phyloP scores from a whole-genome alignment of 1,139 yeast species.

The Blastobotrys persicus region DNA sequence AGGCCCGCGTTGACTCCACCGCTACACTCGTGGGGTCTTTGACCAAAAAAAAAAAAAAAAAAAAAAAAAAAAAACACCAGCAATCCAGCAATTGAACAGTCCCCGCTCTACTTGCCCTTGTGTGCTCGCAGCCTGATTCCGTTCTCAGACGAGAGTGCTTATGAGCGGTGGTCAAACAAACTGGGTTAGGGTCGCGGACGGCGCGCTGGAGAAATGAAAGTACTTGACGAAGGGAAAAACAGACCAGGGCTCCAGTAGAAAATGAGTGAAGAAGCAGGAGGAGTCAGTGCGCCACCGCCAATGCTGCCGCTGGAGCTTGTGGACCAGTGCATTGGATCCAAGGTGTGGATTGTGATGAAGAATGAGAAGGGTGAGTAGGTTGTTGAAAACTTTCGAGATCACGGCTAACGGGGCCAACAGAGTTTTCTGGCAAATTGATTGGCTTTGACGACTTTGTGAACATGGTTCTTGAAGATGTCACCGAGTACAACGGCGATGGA shows the following conservation, averaged over 20 bases:
- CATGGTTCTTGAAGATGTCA: slow-evolving; percentile 81
- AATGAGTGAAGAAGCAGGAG: neutral
- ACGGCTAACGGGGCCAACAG: slow-evolving; percentile 35
- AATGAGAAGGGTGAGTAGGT: slow-evolving; percentile 15
- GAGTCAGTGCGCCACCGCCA: slow-evolving; percentile 1
- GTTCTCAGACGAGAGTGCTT: no score
- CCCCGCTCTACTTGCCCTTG: no score
- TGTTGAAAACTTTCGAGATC: neutral
- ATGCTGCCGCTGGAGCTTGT: slow-evolving; percentile 78
- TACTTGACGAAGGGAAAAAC: neutral
- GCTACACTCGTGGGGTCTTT: no score
- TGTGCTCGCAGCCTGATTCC: no score
- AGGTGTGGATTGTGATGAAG: slow-evolving; percentile 74
- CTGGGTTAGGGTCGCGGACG: neutral
- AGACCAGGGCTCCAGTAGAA: neutral
- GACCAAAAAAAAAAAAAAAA: no score
- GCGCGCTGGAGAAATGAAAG: neutral
- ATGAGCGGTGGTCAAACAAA: no score
- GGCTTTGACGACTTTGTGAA: slow-evolving; percentile 97
- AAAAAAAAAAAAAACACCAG: no score
- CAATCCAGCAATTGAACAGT: no score
- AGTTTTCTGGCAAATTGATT: slow-evolving; percentile 78
- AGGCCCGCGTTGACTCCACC: no score
- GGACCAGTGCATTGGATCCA: slow-evolving; percentile 81
- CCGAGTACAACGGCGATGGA: slow-evolving; percentile 53